These are phyloP conservation scores for Plasmodium falciparum DNA, from an alignment of 169 alveolate genomes.

Conservation along the genomic window DNA sequence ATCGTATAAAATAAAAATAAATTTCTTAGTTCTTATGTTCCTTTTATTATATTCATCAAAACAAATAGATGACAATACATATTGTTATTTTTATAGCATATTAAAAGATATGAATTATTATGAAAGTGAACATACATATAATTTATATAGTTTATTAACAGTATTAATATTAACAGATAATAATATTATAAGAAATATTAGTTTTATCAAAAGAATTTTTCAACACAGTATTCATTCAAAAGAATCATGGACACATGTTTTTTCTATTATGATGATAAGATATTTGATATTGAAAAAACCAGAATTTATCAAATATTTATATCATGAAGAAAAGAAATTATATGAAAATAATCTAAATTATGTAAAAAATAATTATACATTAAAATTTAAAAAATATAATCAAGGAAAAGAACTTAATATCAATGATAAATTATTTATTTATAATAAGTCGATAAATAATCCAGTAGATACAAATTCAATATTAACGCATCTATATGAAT, in stretches of 20 bases:
- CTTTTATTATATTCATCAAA: slow-evolving; percentile 42
- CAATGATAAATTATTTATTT: slow-evolving; percentile 29
- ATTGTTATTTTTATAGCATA: slow-evolving; percentile 56
- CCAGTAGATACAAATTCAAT: slow-evolving; percentile 66
- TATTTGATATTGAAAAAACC: slow-evolving; percentile 49
- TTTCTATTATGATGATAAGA: slow-evolving; percentile 54
- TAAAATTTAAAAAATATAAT: slow-evolving; percentile 46
- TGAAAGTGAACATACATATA: slow-evolving; percentile 63
- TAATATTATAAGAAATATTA: slow-evolving; percentile 51
- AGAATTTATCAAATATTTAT: slow-evolving; percentile 34
- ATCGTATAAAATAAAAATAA: slow-evolving; percentile 68
- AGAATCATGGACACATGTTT: slow-evolving; percentile 34
- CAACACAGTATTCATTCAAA: slow-evolving; percentile 67
- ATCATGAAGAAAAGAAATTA: slow-evolving; percentile 47
- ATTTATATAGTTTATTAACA: slow-evolving; percentile 42
- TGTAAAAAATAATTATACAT: slow-evolving; percentile 26
- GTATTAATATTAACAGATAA: slow-evolving; percentile 52
- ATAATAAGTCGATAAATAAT: slow-evolving; percentile 50
- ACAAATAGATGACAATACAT: slow-evolving; percentile 56
- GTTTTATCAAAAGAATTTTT: slow-evolving; percentile 64
- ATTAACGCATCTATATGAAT: slow-evolving; percentile 64
- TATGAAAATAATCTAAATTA: slow-evolving; percentile 20
- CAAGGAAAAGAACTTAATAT: slow-evolving; percentile 11
- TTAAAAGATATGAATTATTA: slow-evolving; percentile 51
- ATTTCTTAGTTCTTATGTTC: slow-evolving; percentile 51